A percentile compares a stretch with the other conserved stretches of the same genome.
These are phyloP conservation scores for Serendipita sp. DNA, from an alignment of 768 basidiomycete species.

Conservation along the genomic window DNA sequence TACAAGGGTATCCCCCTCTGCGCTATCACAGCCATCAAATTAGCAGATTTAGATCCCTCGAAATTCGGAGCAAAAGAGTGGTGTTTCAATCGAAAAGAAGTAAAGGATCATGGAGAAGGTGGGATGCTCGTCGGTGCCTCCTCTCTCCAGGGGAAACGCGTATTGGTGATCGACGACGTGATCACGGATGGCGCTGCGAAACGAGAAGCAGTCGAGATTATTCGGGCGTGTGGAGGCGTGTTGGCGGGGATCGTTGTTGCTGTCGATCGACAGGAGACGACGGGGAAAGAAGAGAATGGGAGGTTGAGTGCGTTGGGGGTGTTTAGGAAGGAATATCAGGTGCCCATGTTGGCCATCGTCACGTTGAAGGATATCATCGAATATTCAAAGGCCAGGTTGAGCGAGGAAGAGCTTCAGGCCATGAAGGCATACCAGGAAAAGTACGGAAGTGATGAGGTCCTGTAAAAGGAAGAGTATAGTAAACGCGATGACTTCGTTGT, in stretches of 20 bases:
- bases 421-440: constrained; percentile 67
- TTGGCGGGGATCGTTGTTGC: constrained; percentile 80
- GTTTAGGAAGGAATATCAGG: constrained; percentile 45
- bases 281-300: constrained; percentile 63
- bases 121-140: constrained; percentile 77
- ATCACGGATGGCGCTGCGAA: constrained; percentile 88
- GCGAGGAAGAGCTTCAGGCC: constrained; percentile 40
- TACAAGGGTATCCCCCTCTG: constrained; percentile 96
- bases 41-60: constrained; percentile 18
- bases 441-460: constrained; percentile 30
- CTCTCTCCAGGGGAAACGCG: constrained; percentile 51
- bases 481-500: not conserved
- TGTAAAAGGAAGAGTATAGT: not conserved
- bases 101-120: constrained; percentile 91
- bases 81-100: constrained; percentile 81
- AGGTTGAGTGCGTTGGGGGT: constrained; percentile 52
- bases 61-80: not conserved
- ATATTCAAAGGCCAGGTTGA: constrained; percentile 62
- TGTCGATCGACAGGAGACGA: constrained; percentile 78
- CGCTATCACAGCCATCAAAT: constrained; percentile 59
- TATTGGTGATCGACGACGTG: constrained; percentile 90
- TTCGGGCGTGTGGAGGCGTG: constrained; percentile 50
- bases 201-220: constrained; percentile 61
- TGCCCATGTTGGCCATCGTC: constrained; percentile 1
- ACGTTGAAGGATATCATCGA: constrained; percentile 43